A percentile compares a stretch with the other conserved stretches of the same genome.
phyloP scores from a whole-genome alignment of 1,284 basidiomycete species.

The Dichomitus squalens region DNA sequence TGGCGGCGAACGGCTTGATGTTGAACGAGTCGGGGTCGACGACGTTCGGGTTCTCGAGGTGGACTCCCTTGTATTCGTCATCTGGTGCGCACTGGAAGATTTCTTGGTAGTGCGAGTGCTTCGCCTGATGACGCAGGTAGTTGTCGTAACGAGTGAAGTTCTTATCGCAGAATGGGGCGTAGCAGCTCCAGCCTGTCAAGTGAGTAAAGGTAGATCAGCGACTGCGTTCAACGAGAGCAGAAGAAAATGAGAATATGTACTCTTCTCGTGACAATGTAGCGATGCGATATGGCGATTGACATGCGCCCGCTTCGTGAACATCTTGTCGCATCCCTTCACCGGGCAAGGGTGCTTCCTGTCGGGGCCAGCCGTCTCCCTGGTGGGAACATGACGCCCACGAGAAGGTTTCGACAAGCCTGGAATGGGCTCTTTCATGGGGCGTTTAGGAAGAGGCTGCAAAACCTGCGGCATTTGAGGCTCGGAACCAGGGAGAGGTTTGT shows the following conservation, averaged over 20 bases:
- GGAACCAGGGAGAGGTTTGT: not conserved
- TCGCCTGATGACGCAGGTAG: slow-evolving; percentile 14
- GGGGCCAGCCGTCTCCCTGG: slow-evolving; percentile 32
- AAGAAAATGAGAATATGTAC: slow-evolving; percentile 44
- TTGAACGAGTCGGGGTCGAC: not conserved
- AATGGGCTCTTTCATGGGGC: slow-evolving; percentile 41
- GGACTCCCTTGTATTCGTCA: slow-evolving; percentile 19
- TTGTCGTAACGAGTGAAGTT: slow-evolving; percentile 22
- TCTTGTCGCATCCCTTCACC: slow-evolving; percentile 70
- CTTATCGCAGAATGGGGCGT: slow-evolving; percentile 20
- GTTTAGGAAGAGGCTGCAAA: not conserved
- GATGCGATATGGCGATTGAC: slow-evolving; percentile 77
- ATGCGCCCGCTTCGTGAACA: slow-evolving; percentile 76
- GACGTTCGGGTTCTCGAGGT: slow-evolving; percentile 13
- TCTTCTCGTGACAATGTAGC: slow-evolving; percentile 79
- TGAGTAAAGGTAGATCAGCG: not conserved
- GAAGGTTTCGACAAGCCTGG: slow-evolving; percentile 75
- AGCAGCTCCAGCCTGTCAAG: slow-evolving; percentile 14
- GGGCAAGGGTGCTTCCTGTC: slow-evolving; percentile 59
- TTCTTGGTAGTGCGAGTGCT: slow-evolving; percentile 23
- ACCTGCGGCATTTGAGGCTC: not conserved
- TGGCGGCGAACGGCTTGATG: slow-evolving; percentile 15
- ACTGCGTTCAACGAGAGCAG: not conserved
- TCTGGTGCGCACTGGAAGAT: slow-evolving; percentile 24
- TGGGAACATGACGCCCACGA: slow-evolving; percentile 69